Evolutionary conservation across 768 basidiomycete species (phyloP).

Genomic region (Xerocomus brunneocitrinus): DNA sequence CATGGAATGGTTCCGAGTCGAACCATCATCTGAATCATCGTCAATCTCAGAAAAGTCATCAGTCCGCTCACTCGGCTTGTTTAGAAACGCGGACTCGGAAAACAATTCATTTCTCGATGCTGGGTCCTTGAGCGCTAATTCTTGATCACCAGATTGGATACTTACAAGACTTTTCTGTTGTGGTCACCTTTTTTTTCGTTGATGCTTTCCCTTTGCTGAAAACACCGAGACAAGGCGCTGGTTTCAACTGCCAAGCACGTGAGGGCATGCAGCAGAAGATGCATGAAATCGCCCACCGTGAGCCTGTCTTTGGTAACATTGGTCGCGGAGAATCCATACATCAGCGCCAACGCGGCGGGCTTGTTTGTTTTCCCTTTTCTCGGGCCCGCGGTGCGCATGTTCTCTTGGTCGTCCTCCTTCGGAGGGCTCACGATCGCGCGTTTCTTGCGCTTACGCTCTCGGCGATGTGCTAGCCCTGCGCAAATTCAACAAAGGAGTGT

Average conservation of each 20-base stretch:
- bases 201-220: constrained; percentile 37
- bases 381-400: background rate
- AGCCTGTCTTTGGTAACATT: constrained; percentile 35
- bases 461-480: constrained; percentile 60
- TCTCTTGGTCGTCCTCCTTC: constrained; percentile 9
- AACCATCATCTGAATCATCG: constrained; percentile 6
- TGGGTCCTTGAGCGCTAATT: constrained; percentile 2
- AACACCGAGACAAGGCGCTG: constrained; percentile 29
- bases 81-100: constrained; percentile 47
- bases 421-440: constrained; percentile 44
- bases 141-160: background rate
- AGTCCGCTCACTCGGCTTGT: constrained; percentile 18
- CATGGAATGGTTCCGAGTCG: constrained; percentile 13
- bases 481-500: background rate
- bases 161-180: constrained; percentile 15
- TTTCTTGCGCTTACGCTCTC: constrained; percentile 58
- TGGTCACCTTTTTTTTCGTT: constrained; percentile 17
- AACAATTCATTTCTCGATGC: constrained; percentile 30
- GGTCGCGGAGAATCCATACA: constrained; percentile 36
- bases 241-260: constrained; percentile 25
- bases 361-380: constrained; percentile 21
- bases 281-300: constrained; percentile 24
- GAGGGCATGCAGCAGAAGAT: background rate
- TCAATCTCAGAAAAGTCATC: constrained; percentile 5
- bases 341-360: constrained; percentile 29